Base-by-base conservation (phyloP, 2,329 filamentous ascomycete genomes). In the Chrysosporium keratinophilum region DNA sequence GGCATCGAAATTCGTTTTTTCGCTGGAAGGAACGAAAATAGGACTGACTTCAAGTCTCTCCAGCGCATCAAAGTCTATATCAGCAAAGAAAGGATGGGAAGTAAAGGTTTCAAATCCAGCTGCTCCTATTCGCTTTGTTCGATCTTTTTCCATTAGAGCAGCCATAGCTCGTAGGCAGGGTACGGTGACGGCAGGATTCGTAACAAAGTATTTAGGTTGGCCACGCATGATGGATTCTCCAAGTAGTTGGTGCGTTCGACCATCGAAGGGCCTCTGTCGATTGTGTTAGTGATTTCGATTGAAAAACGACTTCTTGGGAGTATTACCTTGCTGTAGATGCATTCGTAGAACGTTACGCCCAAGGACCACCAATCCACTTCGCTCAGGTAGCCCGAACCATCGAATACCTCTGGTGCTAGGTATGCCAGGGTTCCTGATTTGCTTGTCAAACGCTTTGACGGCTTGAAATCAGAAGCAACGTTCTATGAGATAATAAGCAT, bases 351-450 rank as follows among this genome's bases (percentile, higher is more conserved):
- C n/a, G 95, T 79, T 44, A 98, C 93, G 47, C 93, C 93, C 19
- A 98, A 73, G 5, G 93, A 97, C 93, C 93, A 98, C 93, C 93
- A 98, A 68, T 98, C 93, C 41, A 93, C 90, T 62, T 93, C 87
- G 45, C 83, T 82, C 56, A 87, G 84, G 66, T 98, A 98, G 39
- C 93, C 93, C 57, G 83, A 84, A 47, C 91, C 91, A 60, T 84
- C 80, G 65, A 97, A 98, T 1, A 97, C 93, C 69, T 98, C 93
- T 3, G 93, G 93, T 1, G 91, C 90, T 6, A 98, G 81, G 66
- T 98, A 98, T 52, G 93, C 93, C 55, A 98, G 74, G 0, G 93
- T 98, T 33, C 93, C 93, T 0, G 93, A 98, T 71, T 95, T 97
- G 77, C 93, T 97, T 2, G 88, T 94, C 50, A 97, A 75, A 20